Conservation (phyloP, 805 yeast genomes). For the Ogataea wickerhamii region DNA sequence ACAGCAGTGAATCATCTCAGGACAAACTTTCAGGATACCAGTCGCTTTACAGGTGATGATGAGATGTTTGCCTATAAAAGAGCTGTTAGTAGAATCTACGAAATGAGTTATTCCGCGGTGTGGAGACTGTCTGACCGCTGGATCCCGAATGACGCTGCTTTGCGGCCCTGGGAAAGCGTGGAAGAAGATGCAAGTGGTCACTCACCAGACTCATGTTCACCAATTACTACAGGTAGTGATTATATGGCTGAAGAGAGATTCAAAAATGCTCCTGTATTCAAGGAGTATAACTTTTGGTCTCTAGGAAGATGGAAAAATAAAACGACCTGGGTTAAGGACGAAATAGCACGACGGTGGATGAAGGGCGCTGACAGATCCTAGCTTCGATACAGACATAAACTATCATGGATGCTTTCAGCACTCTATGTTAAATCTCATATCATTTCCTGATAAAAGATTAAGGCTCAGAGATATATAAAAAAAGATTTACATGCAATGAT, state of each 20-base stretch:
- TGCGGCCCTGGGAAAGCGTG: constrained; percentile 57
- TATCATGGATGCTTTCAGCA: too few species aligned
- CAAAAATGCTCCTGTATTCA: constrained; percentile 38
- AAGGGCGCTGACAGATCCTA: constrained; percentile 34
- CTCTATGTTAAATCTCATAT: too few species aligned
- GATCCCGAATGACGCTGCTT: constrained; percentile 48
- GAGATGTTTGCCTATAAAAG: constrained; percentile 70
- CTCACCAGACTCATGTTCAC: background rate
- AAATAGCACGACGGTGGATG: constrained; percentile 56
- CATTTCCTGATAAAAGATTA: too few species aligned
- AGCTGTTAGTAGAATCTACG: constrained; percentile 61
- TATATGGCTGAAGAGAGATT: constrained; percentile 8
- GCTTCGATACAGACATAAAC: too few species aligned
- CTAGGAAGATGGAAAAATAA: constrained; percentile 56
- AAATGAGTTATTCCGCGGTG: constrained; percentile 29
- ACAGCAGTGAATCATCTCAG: constrained; percentile 15
- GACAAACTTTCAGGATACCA: constrained; percentile 44
- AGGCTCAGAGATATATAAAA: too few species aligned
- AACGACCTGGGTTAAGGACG: constrained; percentile 47
- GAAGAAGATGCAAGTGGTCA: constrained; percentile 4
- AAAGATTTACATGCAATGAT: too few species aligned
- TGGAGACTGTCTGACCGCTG: constrained; percentile 53
- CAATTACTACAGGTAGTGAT: constrained; percentile 2
- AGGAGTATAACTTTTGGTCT: constrained; percentile 60
- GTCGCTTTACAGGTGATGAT: constrained; percentile 72